Base-by-base conservation (phyloP, 208 protist genomes). In the Wallacemonas sp. region DNA sequence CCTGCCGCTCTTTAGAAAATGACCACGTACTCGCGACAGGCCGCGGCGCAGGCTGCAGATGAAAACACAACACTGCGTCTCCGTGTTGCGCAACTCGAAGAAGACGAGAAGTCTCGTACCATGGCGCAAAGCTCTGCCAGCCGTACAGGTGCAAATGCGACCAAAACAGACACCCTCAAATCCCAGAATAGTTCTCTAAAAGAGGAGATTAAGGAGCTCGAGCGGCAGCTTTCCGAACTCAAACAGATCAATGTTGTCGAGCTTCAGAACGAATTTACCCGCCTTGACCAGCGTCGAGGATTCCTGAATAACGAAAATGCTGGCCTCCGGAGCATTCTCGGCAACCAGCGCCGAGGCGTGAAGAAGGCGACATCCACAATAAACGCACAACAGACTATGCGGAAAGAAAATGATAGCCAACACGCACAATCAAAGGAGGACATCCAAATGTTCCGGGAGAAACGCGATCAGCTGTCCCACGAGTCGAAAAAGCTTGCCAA, bases 301-400 rank as follows among this genome's bases (percentile, higher is more conserved):
- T 71, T 90, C 45, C 56, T 93, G 26, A 70, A 80, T 49, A 93
- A 93, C 68, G 90, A 96, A 64, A 88, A 79, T 44, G 77, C 81
- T 8, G 75, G 86, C 38, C 72, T 96, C n/a, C 75, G 75, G 1
- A 91, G 86, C 56, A 79, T 96, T 63, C 72, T 89, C n/a, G 80
- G 64, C 11, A 88, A 96, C 63, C 90, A 96, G 59, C 64, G 70
- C 53, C 75, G 72, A 41, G 85, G 90, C 17, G 87, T 96, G 22
- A 64, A 69, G 14, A 77, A 85, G 30, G 87, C 77, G 45, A 87
- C 85, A 5, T 69, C 71, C 31, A 62, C 68, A 28, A 65, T 80
- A 21, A 79, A 80, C 49, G 62, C 68, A 21, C 81, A 86, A 33
- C 70, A 84, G 47, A 72, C 81, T 38, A 44, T 91, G 60, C 81